These are phyloP conservation scores for Ceratobasidium sp. DNA, from an alignment of 1,284 basidiomycete genomes.

Conservation along the genomic window DNA sequence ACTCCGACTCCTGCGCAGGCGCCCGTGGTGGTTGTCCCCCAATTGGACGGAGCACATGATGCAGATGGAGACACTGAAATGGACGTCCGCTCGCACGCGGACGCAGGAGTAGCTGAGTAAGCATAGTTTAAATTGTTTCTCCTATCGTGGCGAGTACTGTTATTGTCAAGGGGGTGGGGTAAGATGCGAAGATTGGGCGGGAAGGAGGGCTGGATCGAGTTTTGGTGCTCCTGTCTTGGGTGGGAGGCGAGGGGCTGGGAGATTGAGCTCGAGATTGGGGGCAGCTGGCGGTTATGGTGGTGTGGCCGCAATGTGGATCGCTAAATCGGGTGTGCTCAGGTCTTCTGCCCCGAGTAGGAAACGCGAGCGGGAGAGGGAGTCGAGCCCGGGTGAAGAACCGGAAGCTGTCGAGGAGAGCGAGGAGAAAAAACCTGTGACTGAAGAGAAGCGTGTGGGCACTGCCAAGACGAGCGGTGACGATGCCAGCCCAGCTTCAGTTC, in stretches of 20 bases:
- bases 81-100: slow-evolving; percentile 16
- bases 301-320: slow-evolving; percentile 21
- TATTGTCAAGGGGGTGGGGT: not conserved
- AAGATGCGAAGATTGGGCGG: slow-evolving; percentile 15
- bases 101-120: slow-evolving; percentile 23
- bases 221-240: not conserved
- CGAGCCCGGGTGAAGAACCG: slow-evolving; percentile 3
- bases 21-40: too few relatives aligned
- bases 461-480: not conserved
- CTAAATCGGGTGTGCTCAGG: slow-evolving; percentile 39
- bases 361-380: slow-evolving; percentile 6
- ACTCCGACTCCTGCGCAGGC: too few relatives aligned
- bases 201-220: slow-evolving; percentile 5
- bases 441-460: not conserved
- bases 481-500: too few relatives aligned
- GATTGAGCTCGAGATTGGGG: slow-evolving; percentile 3
- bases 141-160: too few relatives aligned
- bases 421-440: not conserved
- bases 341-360: slow-evolving; percentile 20
- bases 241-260: slow-evolving; percentile 5
- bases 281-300: slow-evolving; percentile 23
- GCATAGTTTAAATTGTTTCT: slow-evolving; percentile 22
- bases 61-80: slow-evolving; percentile 38
- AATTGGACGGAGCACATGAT: slow-evolving; percentile 39
- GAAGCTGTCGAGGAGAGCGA: not conserved